A percentile compares a stretch with the other conserved stretches of the same genome.
These are phyloP conservation scores for Talaromyces funiculosus DNA, from an alignment of 2,329 filamentous ascomycete genomes.

Conservation along the genomic window DNA sequence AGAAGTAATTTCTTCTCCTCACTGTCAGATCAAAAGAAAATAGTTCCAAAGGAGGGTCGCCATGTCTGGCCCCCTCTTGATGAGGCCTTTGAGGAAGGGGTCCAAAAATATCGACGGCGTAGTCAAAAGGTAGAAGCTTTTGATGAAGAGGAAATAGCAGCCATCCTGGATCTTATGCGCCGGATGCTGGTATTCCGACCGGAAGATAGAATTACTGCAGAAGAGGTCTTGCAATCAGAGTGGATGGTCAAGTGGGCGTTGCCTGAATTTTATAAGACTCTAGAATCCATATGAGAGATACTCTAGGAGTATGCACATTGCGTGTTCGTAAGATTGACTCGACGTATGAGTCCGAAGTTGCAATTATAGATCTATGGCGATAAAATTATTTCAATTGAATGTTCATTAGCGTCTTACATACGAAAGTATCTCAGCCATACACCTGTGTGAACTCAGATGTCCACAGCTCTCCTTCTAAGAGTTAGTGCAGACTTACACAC, in stretches of 20 bases:
- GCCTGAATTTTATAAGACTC: constrained; percentile 10
- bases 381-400: neutral
- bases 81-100: constrained; percentile 23
- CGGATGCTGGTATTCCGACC: constrained; percentile 27
- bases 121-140: constrained; percentile 16
- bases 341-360: neutral
- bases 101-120: constrained; percentile 16
- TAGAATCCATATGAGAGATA: neutral
- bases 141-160: constrained; percentile 19
- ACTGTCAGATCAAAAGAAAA: neutral
- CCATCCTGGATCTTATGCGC: constrained; percentile 27
- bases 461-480: neutral
- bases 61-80: constrained; percentile 18
- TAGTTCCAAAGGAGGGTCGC: neutral
- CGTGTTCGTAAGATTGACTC: neutral
- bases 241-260: constrained; percentile 34
- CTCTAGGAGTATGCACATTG: neutral
- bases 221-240: constrained; percentile 28
- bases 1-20: neutral
- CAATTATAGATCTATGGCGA: neutral
- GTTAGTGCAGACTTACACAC: constrained; percentile 27
- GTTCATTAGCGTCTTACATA: too few relatives aligned
- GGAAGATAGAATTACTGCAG: constrained; percentile 24
- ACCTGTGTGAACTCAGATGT: too few relatives aligned
- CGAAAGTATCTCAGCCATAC: too few relatives aligned